phyloP scores from a whole-genome alignment of 2,329 filamentous ascomycete genomes.

The Whalleya microplaca region DNA sequence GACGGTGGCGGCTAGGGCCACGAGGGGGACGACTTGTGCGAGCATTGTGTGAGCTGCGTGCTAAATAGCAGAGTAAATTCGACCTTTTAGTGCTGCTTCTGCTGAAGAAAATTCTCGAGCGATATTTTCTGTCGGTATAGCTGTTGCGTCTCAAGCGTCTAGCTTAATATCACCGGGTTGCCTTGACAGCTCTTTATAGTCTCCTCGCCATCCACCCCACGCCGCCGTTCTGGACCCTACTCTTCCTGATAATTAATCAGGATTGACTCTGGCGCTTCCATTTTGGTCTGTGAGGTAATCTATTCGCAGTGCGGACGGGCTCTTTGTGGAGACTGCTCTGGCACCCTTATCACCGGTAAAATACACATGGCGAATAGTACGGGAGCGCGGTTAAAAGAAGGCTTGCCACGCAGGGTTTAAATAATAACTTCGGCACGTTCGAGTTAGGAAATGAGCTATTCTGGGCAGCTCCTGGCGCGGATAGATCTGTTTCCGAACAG shows the following conservation, averaged over 20 bases:
- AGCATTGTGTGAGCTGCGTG: conserved; percentile 19
- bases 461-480: neutral
- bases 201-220: neutral
- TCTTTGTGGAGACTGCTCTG: conserved; percentile 17
- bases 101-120: neutral
- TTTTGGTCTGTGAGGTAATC: conserved; percentile 22
- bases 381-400: conserved; percentile 22
- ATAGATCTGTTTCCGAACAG: neutral
- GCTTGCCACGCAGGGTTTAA: conserved; percentile 11
- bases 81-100: neutral
- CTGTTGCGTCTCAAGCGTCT: neutral
- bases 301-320: conserved; percentile 15
- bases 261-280: neutral
- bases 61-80: neutral
- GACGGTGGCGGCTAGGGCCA: conserved; percentile 28
- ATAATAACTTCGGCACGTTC: conserved; percentile 17
- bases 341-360: conserved; percentile 29
- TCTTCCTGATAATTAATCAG: neutral
- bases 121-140: neutral
- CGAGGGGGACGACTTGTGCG: conserved; percentile 22
- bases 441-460: conserved; percentile 4
- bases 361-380: conserved; percentile 13
- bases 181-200: neutral
- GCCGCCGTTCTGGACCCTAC: neutral
- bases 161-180: neutral